Base-by-base conservation (phyloP, 1,284 basidiomycete genomes). In the Ustilago tritici region DNA sequence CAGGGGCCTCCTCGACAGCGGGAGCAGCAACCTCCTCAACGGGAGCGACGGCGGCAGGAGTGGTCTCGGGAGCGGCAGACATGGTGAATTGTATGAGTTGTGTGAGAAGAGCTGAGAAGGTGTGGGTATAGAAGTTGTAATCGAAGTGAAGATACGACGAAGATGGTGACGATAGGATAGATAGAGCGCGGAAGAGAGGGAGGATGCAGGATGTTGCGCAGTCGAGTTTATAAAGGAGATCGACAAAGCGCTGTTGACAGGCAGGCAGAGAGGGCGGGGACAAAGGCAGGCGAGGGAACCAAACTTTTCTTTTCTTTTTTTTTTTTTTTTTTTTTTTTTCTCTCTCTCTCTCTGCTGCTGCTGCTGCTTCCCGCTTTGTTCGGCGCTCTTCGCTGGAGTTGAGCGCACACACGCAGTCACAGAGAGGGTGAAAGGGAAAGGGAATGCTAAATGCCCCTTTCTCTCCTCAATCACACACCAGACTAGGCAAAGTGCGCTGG, bases 1-100 rank as follows among this genome's bases (percentile, higher is more conserved):
- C 43, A 66, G 64, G 54, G 32, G 69, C 63, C 64, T 77, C 62
- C 62, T 65, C 65, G 23, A 62, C 74, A 31, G 55, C 70, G 46
- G 75, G 61, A 55, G 75, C 75, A 36, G 68, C 65, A 49, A 69
- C 62, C 63, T 75, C 63, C 66, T 69, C 71, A 47, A 69, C 67
- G 57, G 67, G 61, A 31, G 61, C 72, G 67, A 49, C 66, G 59
- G 38, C 57, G 50, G 65, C 75, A 43, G 70, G 56, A 54, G 70
- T 62, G 60, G 69, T 63, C 57, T 76, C 74, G 52, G 65, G 71
- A 69, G 69, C 67, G 60, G 78, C 65, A 58, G 78, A 80, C 78
- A 78, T 80, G 61, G 53, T 59, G 72, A 56, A 34, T 50, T 19
- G 35, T 53, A 43, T 52, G 15, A 41, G 59, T 50, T 56, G 46